Conservation (phyloP, 176 grass and related monocot species). For the Aegilops tauschii region DNA sequence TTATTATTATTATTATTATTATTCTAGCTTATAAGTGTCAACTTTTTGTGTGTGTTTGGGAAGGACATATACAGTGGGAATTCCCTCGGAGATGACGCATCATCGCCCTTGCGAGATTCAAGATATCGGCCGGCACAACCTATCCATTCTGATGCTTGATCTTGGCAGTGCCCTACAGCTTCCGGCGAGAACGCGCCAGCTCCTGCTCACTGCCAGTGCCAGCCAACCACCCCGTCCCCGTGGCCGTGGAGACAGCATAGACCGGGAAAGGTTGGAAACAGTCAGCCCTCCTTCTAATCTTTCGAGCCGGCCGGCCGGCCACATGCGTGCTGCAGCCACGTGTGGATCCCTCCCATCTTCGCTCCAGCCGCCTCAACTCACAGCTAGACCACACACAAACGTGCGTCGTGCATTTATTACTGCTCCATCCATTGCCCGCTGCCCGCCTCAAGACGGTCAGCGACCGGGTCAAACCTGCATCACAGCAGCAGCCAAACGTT, state of each 20-base stretch:
- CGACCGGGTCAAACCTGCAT: neutral
- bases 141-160: too few relatives aligned
- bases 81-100: too few relatives aligned
- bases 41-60: too few relatives aligned
- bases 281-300: neutral
- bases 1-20: too few relatives aligned
- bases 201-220: neutral
- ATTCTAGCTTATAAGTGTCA: too few relatives aligned
- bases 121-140: too few relatives aligned
- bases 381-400: too few relatives aligned
- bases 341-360: neutral
- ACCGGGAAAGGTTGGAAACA: neutral
- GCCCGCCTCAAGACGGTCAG: neutral
- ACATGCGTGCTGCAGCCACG: neutral
- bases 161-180: neutral
- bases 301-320: neutral
- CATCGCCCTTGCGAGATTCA: too few relatives aligned
- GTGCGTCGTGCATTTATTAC: neutral
- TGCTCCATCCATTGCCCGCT: neutral
- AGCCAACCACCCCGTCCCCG: neutral
- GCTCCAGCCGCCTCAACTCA: too few relatives aligned
- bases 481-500: neutral
- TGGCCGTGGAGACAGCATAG: neutral
- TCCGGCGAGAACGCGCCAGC: neutral
- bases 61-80: too few relatives aligned